Evolutionary conservation across 345 rosid genomes (phyloP).

Genomic region (Iberis pinnata): DNA sequence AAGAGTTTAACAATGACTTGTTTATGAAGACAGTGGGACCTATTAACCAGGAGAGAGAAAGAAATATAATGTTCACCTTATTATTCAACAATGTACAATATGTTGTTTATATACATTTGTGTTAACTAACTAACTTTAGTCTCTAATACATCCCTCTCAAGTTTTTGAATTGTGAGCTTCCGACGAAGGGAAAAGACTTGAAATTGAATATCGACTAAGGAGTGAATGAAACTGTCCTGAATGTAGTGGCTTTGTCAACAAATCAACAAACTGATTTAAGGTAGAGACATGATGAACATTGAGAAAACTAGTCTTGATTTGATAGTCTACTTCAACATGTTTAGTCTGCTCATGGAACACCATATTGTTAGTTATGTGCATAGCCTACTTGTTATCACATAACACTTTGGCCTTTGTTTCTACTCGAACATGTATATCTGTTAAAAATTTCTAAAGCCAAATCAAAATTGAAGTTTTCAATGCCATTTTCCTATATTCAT

Average conservation of each 20-base stretch:
- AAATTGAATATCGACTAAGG: too few species aligned
- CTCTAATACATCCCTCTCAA: too few species aligned
- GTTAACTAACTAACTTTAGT: too few species aligned
- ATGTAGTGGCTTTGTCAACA: fast-evolving
- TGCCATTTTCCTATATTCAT: background rate
- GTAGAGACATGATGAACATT: background rate
- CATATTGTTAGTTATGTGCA: background rate
- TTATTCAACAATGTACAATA: too few species aligned
- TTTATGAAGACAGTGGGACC: background rate
- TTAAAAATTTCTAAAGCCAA: background rate
- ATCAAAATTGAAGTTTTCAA: background rate
- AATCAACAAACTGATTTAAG: fast-evolving
- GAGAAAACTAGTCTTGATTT: background rate
- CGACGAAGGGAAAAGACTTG: too few species aligned
- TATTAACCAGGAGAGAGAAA: too few species aligned
- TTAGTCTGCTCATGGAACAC: background rate
- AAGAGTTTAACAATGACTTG: background rate
- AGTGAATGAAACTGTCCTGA: background rate
- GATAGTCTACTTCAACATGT: background rate
- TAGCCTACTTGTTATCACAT: background rate
- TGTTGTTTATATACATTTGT: too few species aligned
- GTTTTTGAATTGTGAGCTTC: too few species aligned
- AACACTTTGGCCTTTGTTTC: too few species aligned
- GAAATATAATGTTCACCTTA: too few species aligned
- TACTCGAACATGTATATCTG: background rate